These are phyloP conservation scores for Clonostachys rosea DNA, from an alignment of 2,329 filamentous ascomycete genomes.

Conservation along the genomic window DNA sequence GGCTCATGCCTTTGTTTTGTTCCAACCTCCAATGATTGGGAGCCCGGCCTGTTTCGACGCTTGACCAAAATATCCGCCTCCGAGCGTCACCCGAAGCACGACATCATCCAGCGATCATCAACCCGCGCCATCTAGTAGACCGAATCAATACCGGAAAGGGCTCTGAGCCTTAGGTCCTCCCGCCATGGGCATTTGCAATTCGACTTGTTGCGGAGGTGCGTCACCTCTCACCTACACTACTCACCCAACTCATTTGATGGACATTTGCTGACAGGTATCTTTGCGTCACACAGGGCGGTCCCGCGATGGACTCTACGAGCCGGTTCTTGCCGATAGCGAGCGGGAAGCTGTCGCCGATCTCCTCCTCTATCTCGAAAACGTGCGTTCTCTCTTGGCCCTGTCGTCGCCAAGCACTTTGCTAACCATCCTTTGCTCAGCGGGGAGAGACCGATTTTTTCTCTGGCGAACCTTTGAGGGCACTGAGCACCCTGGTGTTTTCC, in stretches of 20 bases:
- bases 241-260: neutral
- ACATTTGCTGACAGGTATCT: neutral
- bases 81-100: no score
- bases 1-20: no score
- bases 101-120: neutral
- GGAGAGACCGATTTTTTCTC: slow-evolving; percentile 98
- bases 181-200: slow-evolving; percentile 59
- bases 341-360: slow-evolving; percentile 95
- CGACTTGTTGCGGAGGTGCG: slow-evolving; percentile 50
- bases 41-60: no score
- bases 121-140: neutral
- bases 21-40: no score
- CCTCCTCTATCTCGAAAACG: slow-evolving; percentile 93
- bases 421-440: slow-evolving; percentile 49
- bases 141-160: neutral
- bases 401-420: neutral
- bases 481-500: slow-evolving; percentile 95
- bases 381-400: slow-evolving; percentile 38
- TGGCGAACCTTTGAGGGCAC: slow-evolving; percentile 85
- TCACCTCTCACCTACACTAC: slow-evolving; percentile 1
- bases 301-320: slow-evolving; percentile 79
- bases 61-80: no score
- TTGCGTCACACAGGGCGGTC: slow-evolving; percentile 53
- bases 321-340: slow-evolving; percentile 90
- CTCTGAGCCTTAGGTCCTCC: slow-evolving; percentile 6